These are phyloP conservation scores for Discostella pseudostelligera DNA, from an alignment of 108 stramenopile genomes.

Conservation along the genomic window DNA sequence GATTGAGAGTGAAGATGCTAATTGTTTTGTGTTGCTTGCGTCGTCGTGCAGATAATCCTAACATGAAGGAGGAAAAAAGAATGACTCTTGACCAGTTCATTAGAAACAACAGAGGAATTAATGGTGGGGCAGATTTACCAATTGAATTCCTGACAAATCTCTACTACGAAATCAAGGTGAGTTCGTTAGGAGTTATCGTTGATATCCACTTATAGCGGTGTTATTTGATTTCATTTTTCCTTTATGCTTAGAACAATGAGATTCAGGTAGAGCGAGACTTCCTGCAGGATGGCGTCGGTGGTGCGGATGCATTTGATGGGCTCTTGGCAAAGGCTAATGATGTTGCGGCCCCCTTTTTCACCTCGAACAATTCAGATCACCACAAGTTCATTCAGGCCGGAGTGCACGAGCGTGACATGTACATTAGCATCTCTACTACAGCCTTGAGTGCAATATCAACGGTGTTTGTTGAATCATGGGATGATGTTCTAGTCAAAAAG, in stretches of 20 bases:
- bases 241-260: conserved; percentile 47
- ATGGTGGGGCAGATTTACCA: conserved; percentile 88
- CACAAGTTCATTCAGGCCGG: conserved; percentile 58
- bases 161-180: conserved; percentile 73
- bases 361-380: conserved; percentile 56
- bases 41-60: conserved; percentile 62
- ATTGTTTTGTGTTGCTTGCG: neutral
- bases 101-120: conserved; percentile 91
- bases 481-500: conserved; percentile 79
- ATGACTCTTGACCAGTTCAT: conserved; percentile 94
- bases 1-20: neutral
- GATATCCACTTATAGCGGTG: no score
- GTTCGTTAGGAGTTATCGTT: neutral
- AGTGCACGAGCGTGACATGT: conserved; percentile 93
- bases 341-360: conserved; percentile 63
- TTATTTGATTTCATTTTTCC: neutral
- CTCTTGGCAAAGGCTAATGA: conserved; percentile 54
- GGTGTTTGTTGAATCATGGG: conserved; percentile 81
- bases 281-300: conserved; percentile 40
- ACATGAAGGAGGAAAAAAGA: conserved; percentile 80
- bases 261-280: conserved; percentile 72
- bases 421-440: conserved; percentile 64
- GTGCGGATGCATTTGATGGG: conserved; percentile 54
- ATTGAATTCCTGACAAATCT: conserved; percentile 70
- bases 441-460: conserved; percentile 69